A percentile compares a stretch with the other conserved stretches of the same genome.
These are phyloP conservation scores for Mycena sanguinolenta DNA, from an alignment of 768 basidiomycete genomes.

Conservation along the genomic window DNA sequence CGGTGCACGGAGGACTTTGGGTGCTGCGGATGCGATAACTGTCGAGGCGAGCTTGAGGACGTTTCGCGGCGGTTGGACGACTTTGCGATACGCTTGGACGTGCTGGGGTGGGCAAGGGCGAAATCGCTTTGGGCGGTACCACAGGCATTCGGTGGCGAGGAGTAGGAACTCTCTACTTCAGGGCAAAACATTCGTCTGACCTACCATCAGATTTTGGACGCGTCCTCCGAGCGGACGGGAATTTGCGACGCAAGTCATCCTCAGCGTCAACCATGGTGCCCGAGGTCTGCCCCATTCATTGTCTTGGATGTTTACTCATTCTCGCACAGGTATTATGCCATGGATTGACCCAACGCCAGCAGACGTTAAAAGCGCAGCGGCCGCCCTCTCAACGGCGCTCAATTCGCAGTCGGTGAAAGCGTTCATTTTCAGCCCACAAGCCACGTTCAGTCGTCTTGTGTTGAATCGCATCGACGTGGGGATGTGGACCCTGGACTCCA, in stretches of 20 bases:
- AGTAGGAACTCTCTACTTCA: constrained; percentile 24
- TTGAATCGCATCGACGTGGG: constrained; percentile 48
- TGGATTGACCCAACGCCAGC: constrained; percentile 58
- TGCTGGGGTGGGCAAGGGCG: constrained; percentile 61
- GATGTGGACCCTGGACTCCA: constrained; percentile 46
- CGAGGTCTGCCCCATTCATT: constrained; percentile 45
- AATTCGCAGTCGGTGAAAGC: constrained; percentile 36
- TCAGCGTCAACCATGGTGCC: constrained; percentile 67
- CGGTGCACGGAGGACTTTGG: constrained; percentile 63
- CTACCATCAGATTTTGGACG: constrained; percentile 59
- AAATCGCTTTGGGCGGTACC: constrained; percentile 70
- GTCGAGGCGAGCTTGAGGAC: constrained; percentile 65
- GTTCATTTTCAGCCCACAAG: constrained; percentile 46
- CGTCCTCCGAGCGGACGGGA: constrained; percentile 64
- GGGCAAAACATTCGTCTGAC: not conserved
- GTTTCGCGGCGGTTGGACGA: constrained; percentile 63
- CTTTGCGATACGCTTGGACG: constrained; percentile 56
- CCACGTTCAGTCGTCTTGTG: constrained; percentile 40
- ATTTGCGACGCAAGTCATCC: constrained; percentile 62
- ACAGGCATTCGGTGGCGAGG: constrained; percentile 66
- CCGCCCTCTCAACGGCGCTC: constrained; percentile 49
- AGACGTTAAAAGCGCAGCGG: constrained; percentile 53
- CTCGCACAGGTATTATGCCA: constrained; percentile 45
- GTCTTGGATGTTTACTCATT: not conserved
- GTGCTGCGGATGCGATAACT: constrained; percentile 74